Evolutionary conservation across 768 basidiomycete genomes (phyloP).

Genomic region (Gymnopilus dilepis): DNA sequence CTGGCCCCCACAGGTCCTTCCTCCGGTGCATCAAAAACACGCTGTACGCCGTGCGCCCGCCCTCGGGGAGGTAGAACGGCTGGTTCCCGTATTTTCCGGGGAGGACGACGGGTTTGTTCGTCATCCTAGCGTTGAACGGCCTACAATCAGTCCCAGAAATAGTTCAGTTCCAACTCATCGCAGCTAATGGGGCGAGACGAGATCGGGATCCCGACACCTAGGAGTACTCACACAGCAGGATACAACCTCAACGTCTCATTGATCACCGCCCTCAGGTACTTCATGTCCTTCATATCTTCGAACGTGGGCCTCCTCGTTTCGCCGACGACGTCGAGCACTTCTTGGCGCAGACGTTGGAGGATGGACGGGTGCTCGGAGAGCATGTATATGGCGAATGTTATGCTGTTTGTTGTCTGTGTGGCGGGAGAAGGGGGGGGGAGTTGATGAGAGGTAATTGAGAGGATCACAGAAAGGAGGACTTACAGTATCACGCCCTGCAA

Average conservation of each 20-base stretch:
- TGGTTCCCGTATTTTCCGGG: constrained; percentile 32
- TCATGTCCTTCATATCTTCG: constrained; percentile 62
- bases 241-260: constrained; percentile 63
- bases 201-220: no score
- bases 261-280: constrained; percentile 61
- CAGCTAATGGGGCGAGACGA: no score
- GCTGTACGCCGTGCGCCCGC: constrained; percentile 45
- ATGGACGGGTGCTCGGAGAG: constrained; percentile 58
- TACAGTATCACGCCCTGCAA: constrained; percentile 62
- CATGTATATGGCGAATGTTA: constrained; percentile 61
- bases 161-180: no score
- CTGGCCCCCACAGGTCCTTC: constrained; percentile 69
- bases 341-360: constrained; percentile 49
- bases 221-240: constrained; percentile 49
- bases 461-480: not conserved
- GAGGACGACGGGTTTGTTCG: constrained; percentile 29
- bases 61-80: constrained; percentile 45
- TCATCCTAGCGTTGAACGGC: constrained; percentile 39
- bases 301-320: constrained; percentile 50
- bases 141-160: no score
- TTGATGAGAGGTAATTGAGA: not conserved
- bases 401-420: constrained; percentile 54
- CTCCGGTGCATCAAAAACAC: constrained; percentile 66
- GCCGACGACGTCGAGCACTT: constrained; percentile 54
- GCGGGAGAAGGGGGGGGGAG: not conserved